Conservation (phyloP, 345 rosid species). For the Hibiscus mutabilis region DNA sequence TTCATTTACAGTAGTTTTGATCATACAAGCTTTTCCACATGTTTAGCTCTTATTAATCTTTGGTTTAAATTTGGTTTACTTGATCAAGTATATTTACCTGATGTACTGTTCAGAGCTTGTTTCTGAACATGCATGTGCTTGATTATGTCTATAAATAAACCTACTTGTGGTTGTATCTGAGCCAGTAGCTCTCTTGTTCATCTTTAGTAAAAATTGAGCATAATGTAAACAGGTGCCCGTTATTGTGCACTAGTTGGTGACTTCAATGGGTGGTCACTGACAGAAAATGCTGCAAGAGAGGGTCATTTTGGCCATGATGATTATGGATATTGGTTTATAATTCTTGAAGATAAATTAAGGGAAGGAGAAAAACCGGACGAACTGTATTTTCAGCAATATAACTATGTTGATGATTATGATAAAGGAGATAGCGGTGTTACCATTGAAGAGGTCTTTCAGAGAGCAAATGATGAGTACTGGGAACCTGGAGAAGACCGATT, state of each 20-base stretch:
- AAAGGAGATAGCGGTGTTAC: conserved; percentile 80
- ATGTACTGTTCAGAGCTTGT: not conserved
- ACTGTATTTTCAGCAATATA: conserved; percentile 92
- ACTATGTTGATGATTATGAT: conserved; percentile 76
- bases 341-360: conserved; percentile 83
- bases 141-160: not conserved
- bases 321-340: conserved; percentile 88
- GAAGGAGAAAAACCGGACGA: conserved; percentile 83
- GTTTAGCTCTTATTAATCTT: not conserved
- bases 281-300: conserved; percentile 78
- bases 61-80: not conserved
- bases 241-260: conserved; percentile 86
- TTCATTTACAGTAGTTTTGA: not conserved
- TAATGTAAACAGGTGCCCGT: conserved; percentile 66
- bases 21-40: not conserved
- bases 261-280: conserved; percentile 89
- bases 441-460: conserved; percentile 67
- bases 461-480: conserved; percentile 90
- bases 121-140: not conserved
- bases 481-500: conserved; percentile 93
- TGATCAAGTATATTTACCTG: not conserved
- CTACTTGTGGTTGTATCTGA: not conserved
- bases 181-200: not conserved
- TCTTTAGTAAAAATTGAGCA: conserved; percentile 11
- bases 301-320: conserved; percentile 87